Conservation (phyloP, 352 stramenopile genomes). For the Globisporangium rhizosaccharum region DNA sequence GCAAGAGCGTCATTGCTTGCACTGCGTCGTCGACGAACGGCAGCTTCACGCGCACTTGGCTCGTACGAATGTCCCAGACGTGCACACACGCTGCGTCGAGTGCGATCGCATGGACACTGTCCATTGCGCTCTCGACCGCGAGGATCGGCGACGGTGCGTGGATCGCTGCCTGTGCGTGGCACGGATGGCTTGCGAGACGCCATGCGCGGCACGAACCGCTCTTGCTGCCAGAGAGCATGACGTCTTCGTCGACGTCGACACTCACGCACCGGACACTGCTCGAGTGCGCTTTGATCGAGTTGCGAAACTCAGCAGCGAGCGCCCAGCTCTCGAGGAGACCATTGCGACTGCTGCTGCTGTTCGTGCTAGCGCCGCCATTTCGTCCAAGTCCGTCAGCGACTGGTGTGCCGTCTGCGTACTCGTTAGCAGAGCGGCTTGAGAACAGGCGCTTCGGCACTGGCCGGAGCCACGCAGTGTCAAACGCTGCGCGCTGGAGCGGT, state of each 20-base stretch:
- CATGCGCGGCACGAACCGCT: conserved; percentile 68
- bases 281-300: conserved; percentile 60
- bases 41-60: conserved; percentile 45
- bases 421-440: conserved; percentile 1
- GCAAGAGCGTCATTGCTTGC: conserved; percentile 30
- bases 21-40: conserved; percentile 49
- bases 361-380: background rate
- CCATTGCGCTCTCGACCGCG: conserved; percentile 20
- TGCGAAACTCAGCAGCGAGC: conserved; percentile 38
- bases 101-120: conserved; percentile 29
- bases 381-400: background rate
- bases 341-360: background rate
- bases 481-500: conserved; percentile 3
- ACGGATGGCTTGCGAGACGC: conserved; percentile 52
- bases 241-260: conserved; percentile 53
- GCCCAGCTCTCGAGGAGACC: conserved; percentile 20
- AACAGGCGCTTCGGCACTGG: conserved; percentile 19
- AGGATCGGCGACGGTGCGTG: conserved; percentile 23
- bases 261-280: conserved; percentile 46
- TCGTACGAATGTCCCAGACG: conserved; percentile 67
- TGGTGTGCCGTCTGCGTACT: background rate
- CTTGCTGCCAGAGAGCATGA: conserved; percentile 66
- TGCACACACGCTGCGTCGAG: conserved; percentile 40
- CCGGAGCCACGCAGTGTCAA: conserved; percentile 27
- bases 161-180: conserved; percentile 16